Percentiles rank a stretch among this genome's conserved stretches.
These are phyloP conservation scores for Hibiscus trionum DNA, from an alignment of 345 rosid genomes.

Conservation along the genomic window DNA sequence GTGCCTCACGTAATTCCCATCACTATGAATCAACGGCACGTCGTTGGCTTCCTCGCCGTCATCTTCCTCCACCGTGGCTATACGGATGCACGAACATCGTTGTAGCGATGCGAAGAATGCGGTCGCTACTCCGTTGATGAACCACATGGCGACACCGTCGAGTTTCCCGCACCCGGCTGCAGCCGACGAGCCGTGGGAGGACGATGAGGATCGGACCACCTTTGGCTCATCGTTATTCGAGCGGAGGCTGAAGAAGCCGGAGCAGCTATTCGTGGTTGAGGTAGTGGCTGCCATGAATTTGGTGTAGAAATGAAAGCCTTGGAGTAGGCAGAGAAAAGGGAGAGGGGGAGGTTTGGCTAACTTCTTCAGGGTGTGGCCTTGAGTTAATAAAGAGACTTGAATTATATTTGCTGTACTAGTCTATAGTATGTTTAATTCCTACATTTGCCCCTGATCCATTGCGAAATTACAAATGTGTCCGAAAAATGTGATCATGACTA, in stretches of 20 bases:
- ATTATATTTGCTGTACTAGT: neutral
- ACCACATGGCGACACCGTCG: slow-evolving; percentile 61
- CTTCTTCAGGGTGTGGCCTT: neutral
- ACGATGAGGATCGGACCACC: slow-evolving; percentile 19
- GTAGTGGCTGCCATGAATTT: slow-evolving; percentile 35
- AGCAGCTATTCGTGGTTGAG: slow-evolving; percentile 19
- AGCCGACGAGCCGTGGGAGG: slow-evolving; percentile 25
- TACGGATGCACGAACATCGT: slow-evolving; percentile 56
- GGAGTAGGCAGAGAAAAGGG: neutral
- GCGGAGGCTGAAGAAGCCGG: slow-evolving; percentile 29
- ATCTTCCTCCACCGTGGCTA: slow-evolving; percentile 36
- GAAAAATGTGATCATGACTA: neutral
- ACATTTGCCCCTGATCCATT: neutral
- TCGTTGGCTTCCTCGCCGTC: slow-evolving; percentile 45
- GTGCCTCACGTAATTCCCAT: slow-evolving; percentile 23
- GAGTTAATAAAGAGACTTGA: neutral
- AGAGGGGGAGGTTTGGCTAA: neutral
- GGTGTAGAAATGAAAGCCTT: slow-evolving; percentile 3
- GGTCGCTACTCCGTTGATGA: slow-evolving; percentile 44
- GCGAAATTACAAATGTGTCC: neutral
- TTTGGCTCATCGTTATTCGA: slow-evolving; percentile 21
- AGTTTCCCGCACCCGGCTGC: slow-evolving; percentile 35
- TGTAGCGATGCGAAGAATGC: slow-evolving; percentile 59
- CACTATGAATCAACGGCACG: slow-evolving; percentile 42
- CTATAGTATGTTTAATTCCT: neutral